Percentiles rank a stretch among this genome's conserved stretches.
Conservation (phyloP, 2,329 filamentous ascomycete genomes). For the Diaporthe humulicola region DNA sequence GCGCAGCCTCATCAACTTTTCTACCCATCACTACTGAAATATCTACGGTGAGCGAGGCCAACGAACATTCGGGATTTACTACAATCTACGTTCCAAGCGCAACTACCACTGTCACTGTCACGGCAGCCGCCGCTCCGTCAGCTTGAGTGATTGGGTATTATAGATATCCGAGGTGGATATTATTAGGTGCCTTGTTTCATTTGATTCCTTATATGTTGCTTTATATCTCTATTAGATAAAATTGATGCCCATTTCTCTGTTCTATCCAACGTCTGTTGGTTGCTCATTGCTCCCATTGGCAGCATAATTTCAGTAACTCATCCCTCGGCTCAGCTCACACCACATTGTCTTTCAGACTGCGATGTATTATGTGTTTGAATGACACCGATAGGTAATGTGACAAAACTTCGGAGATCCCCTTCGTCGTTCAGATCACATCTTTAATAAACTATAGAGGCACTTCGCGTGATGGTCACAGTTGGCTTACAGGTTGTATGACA, state of each 20-base stretch:
- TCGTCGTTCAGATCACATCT: too few species aligned
- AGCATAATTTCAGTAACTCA: background rate
- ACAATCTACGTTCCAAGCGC: background rate
- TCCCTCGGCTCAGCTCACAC: background rate
- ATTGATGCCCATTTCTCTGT: background rate
- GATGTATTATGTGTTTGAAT: background rate
- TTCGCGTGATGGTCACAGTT: too few species aligned
- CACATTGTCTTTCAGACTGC: background rate
- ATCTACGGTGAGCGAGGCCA: background rate
- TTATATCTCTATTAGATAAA: too few species aligned
- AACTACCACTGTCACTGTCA: background rate
- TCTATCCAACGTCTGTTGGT: too few species aligned
- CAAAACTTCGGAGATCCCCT: too few species aligned
- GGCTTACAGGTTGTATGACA: too few species aligned
- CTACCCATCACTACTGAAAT: background rate
- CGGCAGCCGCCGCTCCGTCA: background rate
- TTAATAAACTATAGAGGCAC: too few species aligned
- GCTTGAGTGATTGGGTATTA: background rate
- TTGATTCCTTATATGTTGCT: background rate
- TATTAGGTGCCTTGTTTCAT: background rate
- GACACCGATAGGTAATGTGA: too few species aligned
- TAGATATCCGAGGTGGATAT: background rate
- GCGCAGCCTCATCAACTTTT: background rate
- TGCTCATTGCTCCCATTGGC: background rate
- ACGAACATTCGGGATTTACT: background rate